Conservation (phyloP, 257 asterid genomes). For the Ilex aquifolium region DNA sequence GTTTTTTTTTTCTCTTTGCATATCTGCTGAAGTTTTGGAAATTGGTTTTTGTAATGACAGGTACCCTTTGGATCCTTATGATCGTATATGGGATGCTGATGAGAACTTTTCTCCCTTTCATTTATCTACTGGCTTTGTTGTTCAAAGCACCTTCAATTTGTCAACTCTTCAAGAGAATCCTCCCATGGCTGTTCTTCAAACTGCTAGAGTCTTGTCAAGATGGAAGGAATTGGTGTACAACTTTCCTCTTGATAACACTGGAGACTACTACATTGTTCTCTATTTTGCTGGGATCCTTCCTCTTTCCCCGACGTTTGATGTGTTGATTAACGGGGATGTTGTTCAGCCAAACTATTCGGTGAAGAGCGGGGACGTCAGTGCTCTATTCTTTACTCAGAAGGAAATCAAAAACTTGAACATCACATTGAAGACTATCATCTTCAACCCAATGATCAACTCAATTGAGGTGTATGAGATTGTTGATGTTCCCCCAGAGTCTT, state of each 20-base stretch:
- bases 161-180: constrained; percentile 65
- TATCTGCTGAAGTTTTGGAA: constrained; percentile 3
- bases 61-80: constrained; percentile 83
- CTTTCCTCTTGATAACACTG: constrained; percentile 57
- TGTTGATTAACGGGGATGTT: constrained; percentile 52
- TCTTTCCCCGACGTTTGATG: constrained; percentile 66
- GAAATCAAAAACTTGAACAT: constrained; percentile 60
- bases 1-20: background rate
- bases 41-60: constrained; percentile 23
- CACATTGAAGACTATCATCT: constrained; percentile 57
- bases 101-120: constrained; percentile 81
- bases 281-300: constrained; percentile 92
- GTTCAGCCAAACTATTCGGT: constrained; percentile 61
- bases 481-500: constrained; percentile 67
- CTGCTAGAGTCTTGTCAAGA: constrained; percentile 76
- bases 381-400: constrained; percentile 44
- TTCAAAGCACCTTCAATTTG: constrained; percentile 45
- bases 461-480: constrained; percentile 83
- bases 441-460: constrained; percentile 74
- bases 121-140: constrained; percentile 66
- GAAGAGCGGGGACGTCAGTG: constrained; percentile 46
- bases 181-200: constrained; percentile 70
- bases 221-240: constrained; percentile 60
- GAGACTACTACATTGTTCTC: constrained; percentile 78
- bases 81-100: constrained; percentile 89